Base-by-base conservation (phyloP, 225 moss, liverwort and hornwort genomes). In the Rhytidiadelphus loreus region DNA sequence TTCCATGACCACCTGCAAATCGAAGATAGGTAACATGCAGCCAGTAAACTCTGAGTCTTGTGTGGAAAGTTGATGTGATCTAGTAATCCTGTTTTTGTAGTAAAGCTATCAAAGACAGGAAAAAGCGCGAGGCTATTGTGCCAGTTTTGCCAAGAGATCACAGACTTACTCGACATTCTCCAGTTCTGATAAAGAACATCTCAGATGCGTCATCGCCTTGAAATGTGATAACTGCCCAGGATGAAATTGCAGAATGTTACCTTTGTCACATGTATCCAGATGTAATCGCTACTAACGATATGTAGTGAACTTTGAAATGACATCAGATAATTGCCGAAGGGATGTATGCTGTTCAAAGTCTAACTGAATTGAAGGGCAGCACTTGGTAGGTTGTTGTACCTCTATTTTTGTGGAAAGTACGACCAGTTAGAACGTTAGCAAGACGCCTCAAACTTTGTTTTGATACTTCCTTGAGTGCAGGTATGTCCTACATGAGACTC, bases 201-300 rank as follows among this genome's bases (percentile, higher is more conserved):
- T 98, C 96, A 88, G 93, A 90, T 84, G 95, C 94, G 80, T 96
- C 96, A 90, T 96, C 95, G 65, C 95, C 96, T 95, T 96, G 96
- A 86, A 96, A 94, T 75, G 94, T 92, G 87, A 96, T 92, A 86
- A 96, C 96, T 96, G 91, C 39, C 77, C 79, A 89, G 70, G 50
- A 64, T 39, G 82, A 60, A 86, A 75, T 52, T 68, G 35, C 57
- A 28, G 26, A 69, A 66, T 41, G 81, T 88, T 22, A 88, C 43
- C 50, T 60, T 43, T 68, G 78, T 57, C 56, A 48, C 69, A 59
- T 83, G 66, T 68, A 66, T 70, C 29, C 29, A 60, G n/a, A 22
- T 81, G 60, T 59, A 60, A 70, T 69, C 43, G 33, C 59, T n/a
- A 64, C 30, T 75, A 76, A 80, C 70, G 17, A 53, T 26, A 56